phyloP scores from a whole-genome alignment of 805 yeast species.

The Myxozyma melibiosi region DNA sequence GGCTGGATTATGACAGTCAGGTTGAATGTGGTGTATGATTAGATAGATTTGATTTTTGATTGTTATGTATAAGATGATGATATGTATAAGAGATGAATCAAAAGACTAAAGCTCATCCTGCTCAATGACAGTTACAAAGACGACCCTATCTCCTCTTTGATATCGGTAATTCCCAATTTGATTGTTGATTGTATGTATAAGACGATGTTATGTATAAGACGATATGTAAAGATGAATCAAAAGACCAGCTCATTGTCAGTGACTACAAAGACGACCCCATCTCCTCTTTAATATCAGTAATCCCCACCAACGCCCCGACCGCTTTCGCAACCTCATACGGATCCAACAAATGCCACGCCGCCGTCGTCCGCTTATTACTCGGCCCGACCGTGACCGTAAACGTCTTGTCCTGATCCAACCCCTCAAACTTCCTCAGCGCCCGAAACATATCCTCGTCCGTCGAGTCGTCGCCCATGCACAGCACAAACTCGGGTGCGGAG shows the following conservation, averaged over 20 bases:
- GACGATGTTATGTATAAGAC: background rate
- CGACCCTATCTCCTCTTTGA: background rate
- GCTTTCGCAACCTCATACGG: constrained; percentile 85
- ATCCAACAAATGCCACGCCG: constrained; percentile 80
- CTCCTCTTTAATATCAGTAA: constrained; percentile 51
- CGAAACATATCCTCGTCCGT: constrained; percentile 98
- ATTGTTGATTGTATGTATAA: background rate
- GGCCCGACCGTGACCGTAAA: constrained; percentile 92
- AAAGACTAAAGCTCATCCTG: too few relatives aligned
- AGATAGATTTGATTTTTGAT: too few relatives aligned
- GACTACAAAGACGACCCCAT: constrained; percentile 19
- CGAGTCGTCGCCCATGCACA: constrained; percentile 93
- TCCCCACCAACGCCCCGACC: constrained; percentile 76
- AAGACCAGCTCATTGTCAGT: background rate
- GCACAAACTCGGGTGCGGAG: constrained; percentile 71
- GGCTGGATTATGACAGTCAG: too few relatives aligned
- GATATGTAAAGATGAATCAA: background rate
- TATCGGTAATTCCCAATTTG: background rate
- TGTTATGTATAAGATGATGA: too few relatives aligned
- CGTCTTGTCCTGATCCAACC: constrained; percentile 35
- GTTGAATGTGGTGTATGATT: too few relatives aligned
- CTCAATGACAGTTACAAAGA: too few relatives aligned
- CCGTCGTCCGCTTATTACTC: constrained; percentile 80
- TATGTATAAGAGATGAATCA: too few relatives aligned
- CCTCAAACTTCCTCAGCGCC: constrained; percentile 67